Conservation (phyloP, 345 rosid species). For the Barbarea vulgaris region DNA sequence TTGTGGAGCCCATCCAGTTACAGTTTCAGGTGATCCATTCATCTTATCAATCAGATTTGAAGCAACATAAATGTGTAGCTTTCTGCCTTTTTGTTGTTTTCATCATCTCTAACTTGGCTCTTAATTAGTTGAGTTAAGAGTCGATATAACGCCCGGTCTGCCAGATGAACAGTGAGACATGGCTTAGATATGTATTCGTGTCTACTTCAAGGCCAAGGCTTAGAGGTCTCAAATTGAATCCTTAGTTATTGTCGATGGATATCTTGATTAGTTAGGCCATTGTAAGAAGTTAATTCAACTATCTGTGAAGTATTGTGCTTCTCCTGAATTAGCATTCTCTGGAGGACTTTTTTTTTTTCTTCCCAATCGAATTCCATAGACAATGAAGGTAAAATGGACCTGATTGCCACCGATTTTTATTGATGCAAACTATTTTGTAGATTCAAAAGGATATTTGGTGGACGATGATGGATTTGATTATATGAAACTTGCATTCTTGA, state of each 20-base stretch:
- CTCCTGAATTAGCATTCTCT: conserved; percentile 6
- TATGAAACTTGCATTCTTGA: conserved; percentile 90
- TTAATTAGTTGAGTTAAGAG: neutral
- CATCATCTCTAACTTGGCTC: conserved; percentile 9
- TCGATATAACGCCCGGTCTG: neutral
- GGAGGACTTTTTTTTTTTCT: neutral
- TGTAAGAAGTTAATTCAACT: neutral
- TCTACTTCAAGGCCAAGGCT: neutral
- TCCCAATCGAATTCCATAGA: neutral
- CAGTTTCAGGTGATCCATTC: conserved; percentile 72
- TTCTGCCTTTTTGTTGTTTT: neutral
- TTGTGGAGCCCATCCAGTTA: conserved; percentile 87
- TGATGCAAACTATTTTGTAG: conserved; percentile 48
- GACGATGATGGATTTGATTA: conserved; percentile 98
- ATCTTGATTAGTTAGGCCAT: neutral
- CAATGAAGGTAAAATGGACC: neutral
- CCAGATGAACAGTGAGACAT: neutral
- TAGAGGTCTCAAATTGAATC: conserved; percentile 17
- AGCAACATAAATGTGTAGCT: neutral
- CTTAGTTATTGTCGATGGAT: neutral
- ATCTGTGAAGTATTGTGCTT: conserved; percentile 3
- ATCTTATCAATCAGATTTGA: neutral
- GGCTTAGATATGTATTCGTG: conserved; percentile 8
- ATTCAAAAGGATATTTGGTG: conserved; percentile 93
- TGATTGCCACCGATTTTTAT: conserved; percentile 14